Base-by-base conservation (phyloP, 352 stramenopile genomes). In the Phytopythium delawarense region DNA sequence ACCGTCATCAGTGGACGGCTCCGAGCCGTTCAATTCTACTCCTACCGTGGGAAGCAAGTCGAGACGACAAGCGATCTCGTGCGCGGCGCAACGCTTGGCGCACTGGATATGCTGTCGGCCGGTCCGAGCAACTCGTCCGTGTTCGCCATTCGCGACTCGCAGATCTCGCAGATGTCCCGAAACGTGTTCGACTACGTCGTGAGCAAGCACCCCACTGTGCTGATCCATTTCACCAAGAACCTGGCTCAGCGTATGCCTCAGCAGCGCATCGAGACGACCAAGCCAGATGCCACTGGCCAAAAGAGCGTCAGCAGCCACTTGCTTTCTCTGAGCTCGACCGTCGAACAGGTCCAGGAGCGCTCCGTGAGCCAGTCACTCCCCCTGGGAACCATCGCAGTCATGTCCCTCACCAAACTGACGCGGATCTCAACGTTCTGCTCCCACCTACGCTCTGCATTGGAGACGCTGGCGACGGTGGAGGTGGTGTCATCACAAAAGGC, bases 151-250 rank as follows among this genome's bases (percentile, higher is more conserved):
- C 87, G 87, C 34, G 87, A 96, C 61, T 96, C 83, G 0, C 83
- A 94, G 57, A 92, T 96, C 50, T 87, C 84, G n/a, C 78, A 92
- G 53, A 96, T 96, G 87, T 87, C 87, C 2, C 75, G 85, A 11
- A 88, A 86, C 57, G 84, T 96, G 25, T 94, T 96, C 45, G 87
- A 96, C 63, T 96, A 87, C 58, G 72, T 96, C 20, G 79, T 96
- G 52, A 88, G 70, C 51, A 71, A 77, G 13, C 63, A 84, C 35
- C 84, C 87, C 23, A 81, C 69, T 0, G 87, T 93, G 1, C 61
- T 96, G 13, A 65, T 93, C 48, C 81, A 94, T 56, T 93, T 96
- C 35, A 96, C 87, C 18, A 92, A 81, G 18, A 88, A 80, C 34
- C 56, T 94, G 16, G 84, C 83, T 1, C 77, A 79, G 51, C 79